Evolutionary conservation across 2,329 filamentous ascomycete species (phyloP).

Genomic region (Aspergillus eucalypticola): DNA sequence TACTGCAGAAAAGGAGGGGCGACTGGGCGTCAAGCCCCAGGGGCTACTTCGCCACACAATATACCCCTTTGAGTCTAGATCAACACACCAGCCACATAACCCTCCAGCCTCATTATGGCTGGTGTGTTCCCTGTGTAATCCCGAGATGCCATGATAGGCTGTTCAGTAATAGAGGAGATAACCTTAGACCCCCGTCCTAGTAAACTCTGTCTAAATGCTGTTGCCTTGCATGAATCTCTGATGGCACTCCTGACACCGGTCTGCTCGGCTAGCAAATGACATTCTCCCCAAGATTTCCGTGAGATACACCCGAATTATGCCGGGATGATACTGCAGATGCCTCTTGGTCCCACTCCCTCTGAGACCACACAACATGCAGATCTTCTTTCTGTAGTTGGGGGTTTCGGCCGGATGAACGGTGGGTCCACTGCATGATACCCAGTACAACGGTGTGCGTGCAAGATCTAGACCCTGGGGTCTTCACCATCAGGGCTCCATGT

Average conservation of each 20-base stretch:
- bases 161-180: not conserved
- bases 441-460: not conserved
- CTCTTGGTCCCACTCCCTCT: not conserved
- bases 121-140: not conserved
- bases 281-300: not conserved
- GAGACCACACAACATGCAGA: not conserved
- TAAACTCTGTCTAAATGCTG: not conserved
- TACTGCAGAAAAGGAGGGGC: not conserved
- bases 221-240: not conserved
- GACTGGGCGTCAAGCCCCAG: not conserved
- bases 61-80: constrained; percentile 2
- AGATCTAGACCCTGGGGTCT: not conserved
- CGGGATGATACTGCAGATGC: not conserved
- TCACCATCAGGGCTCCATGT: not conserved
- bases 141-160: not conserved
- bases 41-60: constrained; percentile 8
- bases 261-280: not conserved
- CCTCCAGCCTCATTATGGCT: constrained; percentile 5
- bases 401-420: not conserved
- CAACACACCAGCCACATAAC: constrained; percentile 2
- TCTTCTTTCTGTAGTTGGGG: not conserved
- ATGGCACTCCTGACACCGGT: not conserved
- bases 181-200: not conserved
- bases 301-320: not conserved
- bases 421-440: not conserved